Base-by-base conservation (phyloP, 371 early-diverging fungal species). In the Lichtheimia ornata region DNA sequence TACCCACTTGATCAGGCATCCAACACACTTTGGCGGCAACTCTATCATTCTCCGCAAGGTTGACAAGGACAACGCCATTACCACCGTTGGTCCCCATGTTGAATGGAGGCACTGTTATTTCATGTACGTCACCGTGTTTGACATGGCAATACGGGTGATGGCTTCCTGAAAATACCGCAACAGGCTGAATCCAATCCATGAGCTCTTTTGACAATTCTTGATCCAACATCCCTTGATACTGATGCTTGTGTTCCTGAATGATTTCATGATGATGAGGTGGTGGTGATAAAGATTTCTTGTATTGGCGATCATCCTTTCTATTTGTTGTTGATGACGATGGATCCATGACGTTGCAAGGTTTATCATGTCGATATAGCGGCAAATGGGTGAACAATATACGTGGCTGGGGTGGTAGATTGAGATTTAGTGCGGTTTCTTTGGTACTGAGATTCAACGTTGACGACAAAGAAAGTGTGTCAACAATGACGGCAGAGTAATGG, bases 111-210 rank as follows among this genome's bases (percentile, higher is more conserved):
- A 84, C 72, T 0, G 79, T 73, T 2, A 74, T 69, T 59, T 81
- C 84, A 9, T 41, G 50, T 24, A n/a, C 24, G 17, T 35, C 42
- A 30, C 20, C 40, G 15, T 42, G 28, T 45, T 50, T 50, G 59
- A 86, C 69, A 56, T 74, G 75, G 65, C 97, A 97, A 66, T 89
- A 89, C 58, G 95, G 95, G 61, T 97, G 96, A 68, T 97, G 95
- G 64, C 96, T 96, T 22, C 94, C 97, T 53, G 92, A 91, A 55
- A 96, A 87, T 2, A 94, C 77, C 4, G 87, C 72, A 0, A 66
- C 63, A 0, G 97, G 95, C 24, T 82, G 63, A 9, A 94, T 66
- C 0, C 50, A 73, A 0, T 74, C 58, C 18, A 96, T 69, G 13
- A 97, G 76, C 27, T 71, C 27, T 2, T 65, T 40, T 0, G 91